phyloP scores from a whole-genome alignment of 768 basidiomycete species.

The Boletus bicolor region DNA sequence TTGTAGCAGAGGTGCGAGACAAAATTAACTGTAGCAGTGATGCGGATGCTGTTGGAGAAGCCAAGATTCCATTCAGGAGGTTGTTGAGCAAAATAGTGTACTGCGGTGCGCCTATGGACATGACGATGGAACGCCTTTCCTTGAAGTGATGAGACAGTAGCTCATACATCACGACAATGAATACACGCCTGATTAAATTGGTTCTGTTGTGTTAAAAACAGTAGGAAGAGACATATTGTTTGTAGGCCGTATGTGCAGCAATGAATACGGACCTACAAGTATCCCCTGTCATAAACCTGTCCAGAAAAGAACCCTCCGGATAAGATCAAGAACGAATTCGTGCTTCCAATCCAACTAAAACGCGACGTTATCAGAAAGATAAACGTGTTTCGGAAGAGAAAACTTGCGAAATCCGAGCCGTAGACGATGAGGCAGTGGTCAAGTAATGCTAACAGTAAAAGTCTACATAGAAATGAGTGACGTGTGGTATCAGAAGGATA shows the following conservation, averaged over 20 bases:
- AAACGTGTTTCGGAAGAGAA: background rate
- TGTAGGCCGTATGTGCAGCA: conserved; percentile 31
- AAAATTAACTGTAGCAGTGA: conserved; percentile 34
- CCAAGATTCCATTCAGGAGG: conserved; percentile 13
- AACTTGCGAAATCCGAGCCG: conserved; percentile 31
- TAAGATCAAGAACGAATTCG: conserved; percentile 43
- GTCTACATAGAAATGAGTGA: conserved; percentile 24
- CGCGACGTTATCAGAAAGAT: background rate
- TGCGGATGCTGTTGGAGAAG: conserved; percentile 46
- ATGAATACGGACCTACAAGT: conserved; percentile 36
- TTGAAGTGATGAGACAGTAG: conserved; percentile 44
- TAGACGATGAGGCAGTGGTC: conserved; percentile 33
- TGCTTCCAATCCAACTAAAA: conserved; percentile 46
- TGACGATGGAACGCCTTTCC: conserved; percentile 37
- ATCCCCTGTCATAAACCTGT: conserved; percentile 48
- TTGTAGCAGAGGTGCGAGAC: too few species aligned
- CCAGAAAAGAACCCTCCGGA: conserved; percentile 47
- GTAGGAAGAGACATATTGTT: conserved; percentile 40
- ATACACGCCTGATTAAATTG: conserved; percentile 38
- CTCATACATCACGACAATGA: conserved; percentile 20
- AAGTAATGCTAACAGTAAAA: conserved; percentile 38
- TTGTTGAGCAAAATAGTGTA: conserved; percentile 30
- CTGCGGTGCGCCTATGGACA: conserved; percentile 40
- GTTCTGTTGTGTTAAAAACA: conserved; percentile 37
- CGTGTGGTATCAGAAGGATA: background rate